A percentile compares a stretch with the other conserved stretches of the same genome.
These are phyloP conservation scores for Diaporthe australafricana DNA, from an alignment of 2,329 filamentous ascomycete species.

Conservation along the genomic window DNA sequence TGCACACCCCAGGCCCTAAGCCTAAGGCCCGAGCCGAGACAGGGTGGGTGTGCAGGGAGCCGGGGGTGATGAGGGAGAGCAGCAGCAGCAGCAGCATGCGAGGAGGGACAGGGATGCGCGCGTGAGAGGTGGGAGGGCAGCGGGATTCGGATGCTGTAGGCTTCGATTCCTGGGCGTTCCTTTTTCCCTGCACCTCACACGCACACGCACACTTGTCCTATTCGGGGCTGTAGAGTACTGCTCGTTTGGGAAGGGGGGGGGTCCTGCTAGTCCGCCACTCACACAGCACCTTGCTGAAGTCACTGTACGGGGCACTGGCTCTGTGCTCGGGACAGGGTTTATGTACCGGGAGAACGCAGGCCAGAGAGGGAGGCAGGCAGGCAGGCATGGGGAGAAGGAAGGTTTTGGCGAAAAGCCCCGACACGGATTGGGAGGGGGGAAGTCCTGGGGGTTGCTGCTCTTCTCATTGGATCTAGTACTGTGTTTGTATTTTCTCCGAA, in stretches of 20 bases:
- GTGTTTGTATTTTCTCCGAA: background rate
- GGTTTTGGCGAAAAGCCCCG: constrained; percentile 11
- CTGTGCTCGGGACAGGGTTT: background rate
- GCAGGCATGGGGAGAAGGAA: background rate
- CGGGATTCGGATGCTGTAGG: background rate
- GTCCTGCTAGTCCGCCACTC: background rate
- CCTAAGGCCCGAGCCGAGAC: constrained; percentile 36
- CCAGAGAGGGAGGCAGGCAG: too few species aligned
- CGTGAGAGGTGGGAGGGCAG: constrained; percentile 5
- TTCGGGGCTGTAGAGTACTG: constrained; percentile 50
- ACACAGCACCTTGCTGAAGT: background rate
- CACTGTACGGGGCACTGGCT: background rate
- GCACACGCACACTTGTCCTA: constrained; percentile 46
- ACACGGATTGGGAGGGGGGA: background rate
- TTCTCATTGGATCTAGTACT: background rate
- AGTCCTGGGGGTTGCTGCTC: background rate
- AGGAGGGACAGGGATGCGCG: constrained; percentile 28
- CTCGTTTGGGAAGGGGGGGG: constrained; percentile 48
- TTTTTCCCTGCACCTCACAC: background rate
- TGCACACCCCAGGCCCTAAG: background rate
- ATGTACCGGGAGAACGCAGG: background rate
- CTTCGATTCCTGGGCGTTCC: constrained; percentile 11
- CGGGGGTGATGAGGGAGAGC: constrained; percentile 23
- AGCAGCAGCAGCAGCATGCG: constrained; percentile 24
- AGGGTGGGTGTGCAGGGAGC: constrained; percentile 29